phyloP scores from a whole-genome alignment of 805 yeast species.

The Torulaspora indica region DNA sequence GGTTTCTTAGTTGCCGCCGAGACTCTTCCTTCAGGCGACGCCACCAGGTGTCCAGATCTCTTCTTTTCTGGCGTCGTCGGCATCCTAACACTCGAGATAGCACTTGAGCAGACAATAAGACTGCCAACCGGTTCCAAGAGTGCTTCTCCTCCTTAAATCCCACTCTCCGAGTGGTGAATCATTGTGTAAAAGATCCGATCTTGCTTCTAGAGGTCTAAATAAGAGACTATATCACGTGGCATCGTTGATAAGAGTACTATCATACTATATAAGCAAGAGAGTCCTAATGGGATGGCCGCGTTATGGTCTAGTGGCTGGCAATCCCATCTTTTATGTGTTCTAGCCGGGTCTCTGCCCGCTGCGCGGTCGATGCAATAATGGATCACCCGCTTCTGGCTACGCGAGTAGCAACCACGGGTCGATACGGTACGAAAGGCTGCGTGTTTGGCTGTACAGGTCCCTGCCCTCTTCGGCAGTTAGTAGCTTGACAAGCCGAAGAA shows the following conservation, averaged over 20 bases:
- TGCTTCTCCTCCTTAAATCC: no score
- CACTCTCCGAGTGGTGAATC: background rate
- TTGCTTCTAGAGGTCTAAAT: no score
- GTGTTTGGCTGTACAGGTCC: background rate
- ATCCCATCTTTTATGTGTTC: background rate
- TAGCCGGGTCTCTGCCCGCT: background rate
- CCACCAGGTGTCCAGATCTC: slow-evolving; percentile 19
- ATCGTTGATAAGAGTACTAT: no score
- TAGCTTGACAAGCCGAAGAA: background rate
- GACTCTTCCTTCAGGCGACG: slow-evolving; percentile 20
- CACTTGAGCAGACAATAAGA: background rate
- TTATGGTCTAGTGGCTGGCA: background rate
- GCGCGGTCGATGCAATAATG: background rate
- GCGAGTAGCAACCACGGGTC: slow-evolving; percentile 1
- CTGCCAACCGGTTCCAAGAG: background rate
- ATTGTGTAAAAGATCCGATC: background rate
- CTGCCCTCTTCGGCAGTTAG: background rate
- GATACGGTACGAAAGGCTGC: slow-evolving; percentile 1
- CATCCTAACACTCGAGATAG: slow-evolving; percentile 11
- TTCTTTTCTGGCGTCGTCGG: slow-evolving; percentile 23
- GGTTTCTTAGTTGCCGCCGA: slow-evolving; percentile 20
- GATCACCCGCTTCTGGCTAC: background rate
- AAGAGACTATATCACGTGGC: no score
- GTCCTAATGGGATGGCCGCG: background rate
- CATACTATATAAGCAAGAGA: background rate